phyloP scores from a whole-genome alignment of 441 rosid species.

The Populus hybrid region DNA sequence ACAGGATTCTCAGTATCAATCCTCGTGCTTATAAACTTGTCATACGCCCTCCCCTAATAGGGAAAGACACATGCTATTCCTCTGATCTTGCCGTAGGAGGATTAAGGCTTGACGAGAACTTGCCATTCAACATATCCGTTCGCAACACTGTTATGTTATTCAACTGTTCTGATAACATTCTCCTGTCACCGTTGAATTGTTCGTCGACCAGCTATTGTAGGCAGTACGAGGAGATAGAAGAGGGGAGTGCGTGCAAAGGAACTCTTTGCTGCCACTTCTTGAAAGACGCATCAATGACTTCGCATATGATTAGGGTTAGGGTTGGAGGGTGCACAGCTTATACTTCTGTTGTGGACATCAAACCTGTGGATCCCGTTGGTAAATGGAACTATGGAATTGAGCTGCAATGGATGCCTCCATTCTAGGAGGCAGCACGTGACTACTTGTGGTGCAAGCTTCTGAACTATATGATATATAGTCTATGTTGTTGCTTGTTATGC shows the following conservation, averaged over 20 bases:
- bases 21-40: conserved; percentile 37
- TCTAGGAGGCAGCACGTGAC: not conserved
- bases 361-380: conserved; percentile 23
- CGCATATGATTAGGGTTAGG: conserved; percentile 47
- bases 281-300: conserved; percentile 55
- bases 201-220: conserved; percentile 43
- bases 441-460: too few species aligned
- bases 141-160: conserved; percentile 56
- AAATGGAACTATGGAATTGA: conserved; percentile 57
- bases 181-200: conserved; percentile 50
- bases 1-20: conserved; percentile 44
- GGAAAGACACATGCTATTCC: conserved; percentile 35
- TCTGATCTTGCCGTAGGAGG: conserved; percentile 53
- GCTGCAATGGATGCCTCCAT: conserved; percentile 52
- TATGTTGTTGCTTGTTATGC: not conserved
- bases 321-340: conserved; percentile 58
- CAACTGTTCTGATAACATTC: conserved; percentile 43
- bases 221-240: conserved; percentile 34
- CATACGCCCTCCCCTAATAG: conserved; percentile 43
- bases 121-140: conserved; percentile 53
- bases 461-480: too few species aligned
- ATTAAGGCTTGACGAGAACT: conserved; percentile 38
- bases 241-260: conserved; percentile 33
- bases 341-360: conserved; percentile 39
- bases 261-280: conserved; percentile 60